phyloP scores from a whole-genome alignment of 2,329 filamentous ascomycete species.

The Ascocoryne sarcoides region DNA sequence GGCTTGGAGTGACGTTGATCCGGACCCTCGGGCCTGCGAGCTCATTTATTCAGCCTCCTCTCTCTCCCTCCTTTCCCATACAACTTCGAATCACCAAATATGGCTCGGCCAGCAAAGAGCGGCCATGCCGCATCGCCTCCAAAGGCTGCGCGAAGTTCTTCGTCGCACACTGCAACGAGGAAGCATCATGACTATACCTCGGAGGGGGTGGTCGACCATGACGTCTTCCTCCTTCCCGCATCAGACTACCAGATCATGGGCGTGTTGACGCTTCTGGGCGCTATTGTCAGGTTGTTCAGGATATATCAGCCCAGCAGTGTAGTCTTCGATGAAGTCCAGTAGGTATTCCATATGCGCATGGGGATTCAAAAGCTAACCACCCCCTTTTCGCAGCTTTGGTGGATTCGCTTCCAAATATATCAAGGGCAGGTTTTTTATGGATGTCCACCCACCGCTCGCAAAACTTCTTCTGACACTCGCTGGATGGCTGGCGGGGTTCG shows the following conservation, averaged over 20 bases:
- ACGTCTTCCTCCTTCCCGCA: slow-evolving; percentile 77
- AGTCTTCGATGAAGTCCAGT: slow-evolving; percentile 99
- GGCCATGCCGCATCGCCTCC: slow-evolving; percentile 8
- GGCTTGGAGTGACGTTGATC: slow-evolving; percentile 12
- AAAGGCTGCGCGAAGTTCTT: slow-evolving; percentile 11
- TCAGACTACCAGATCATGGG: slow-evolving; percentile 76
- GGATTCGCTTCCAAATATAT: slow-evolving; percentile 99
- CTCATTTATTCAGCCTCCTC: slow-evolving; percentile 15
- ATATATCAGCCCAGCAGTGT: slow-evolving; percentile 96
- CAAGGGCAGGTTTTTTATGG: slow-evolving; percentile 96
- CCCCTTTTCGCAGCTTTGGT: slow-evolving; percentile 71
- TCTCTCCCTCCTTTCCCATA: slow-evolving; percentile 3
- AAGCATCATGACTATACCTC: slow-evolving; percentile 55
- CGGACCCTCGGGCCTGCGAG: slow-evolving; percentile 14
- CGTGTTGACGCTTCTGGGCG: slow-evolving; percentile 64
- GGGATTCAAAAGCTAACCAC: neutral
- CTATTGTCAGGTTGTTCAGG: slow-evolving; percentile 78
- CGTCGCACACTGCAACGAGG: slow-evolving; percentile 10
- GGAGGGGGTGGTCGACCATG: slow-evolving; percentile 76
- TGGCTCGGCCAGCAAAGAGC: slow-evolving; percentile 22
- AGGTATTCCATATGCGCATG: slow-evolving; percentile 35
- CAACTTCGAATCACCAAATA: slow-evolving; percentile 15
- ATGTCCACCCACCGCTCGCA: neutral
- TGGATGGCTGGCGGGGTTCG: slow-evolving; percentile 89
- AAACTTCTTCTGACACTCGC: slow-evolving; percentile 54